A percentile compares a stretch with the other conserved stretches of the same genome.
Evolutionary conservation across 441 rosid species (phyloP).

Genomic region (Lepidium campestre): DNA sequence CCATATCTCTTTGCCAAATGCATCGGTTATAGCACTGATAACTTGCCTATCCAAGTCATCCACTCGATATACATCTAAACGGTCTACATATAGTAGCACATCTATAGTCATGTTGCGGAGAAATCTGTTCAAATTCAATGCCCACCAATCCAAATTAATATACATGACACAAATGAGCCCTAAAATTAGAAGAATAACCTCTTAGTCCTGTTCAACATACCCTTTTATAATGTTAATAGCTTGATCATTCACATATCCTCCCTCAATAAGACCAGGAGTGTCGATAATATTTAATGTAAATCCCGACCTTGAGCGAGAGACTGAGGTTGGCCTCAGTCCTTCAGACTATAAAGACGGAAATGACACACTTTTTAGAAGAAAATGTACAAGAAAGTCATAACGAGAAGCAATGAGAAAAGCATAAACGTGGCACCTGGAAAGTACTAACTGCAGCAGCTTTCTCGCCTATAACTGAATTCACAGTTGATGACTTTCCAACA

Average conservation of each 20-base stretch:
- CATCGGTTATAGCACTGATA: conserved; percentile 41
- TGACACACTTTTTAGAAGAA: conserved; percentile 10
- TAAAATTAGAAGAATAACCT: background rate
- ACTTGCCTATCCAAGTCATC: conserved; percentile 48
- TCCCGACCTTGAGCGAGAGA: conserved; percentile 51
- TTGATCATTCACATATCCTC: conserved; percentile 54
- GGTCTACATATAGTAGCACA: conserved; percentile 45
- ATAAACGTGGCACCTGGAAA: conserved; percentile 38
- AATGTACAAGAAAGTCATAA: background rate
- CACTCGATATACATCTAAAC: conserved; percentile 49
- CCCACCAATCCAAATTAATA: conserved; percentile 1
- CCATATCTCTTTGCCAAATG: conserved; percentile 53
- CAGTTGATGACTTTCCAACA: conserved; percentile 53
- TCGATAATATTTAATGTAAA: conserved; percentile 44
- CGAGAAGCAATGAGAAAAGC: background rate
- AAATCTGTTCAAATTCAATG: conserved; percentile 29
- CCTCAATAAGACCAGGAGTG: conserved; percentile 56
- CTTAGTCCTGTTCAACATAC: conserved; percentile 15
- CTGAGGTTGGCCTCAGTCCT: conserved; percentile 42
- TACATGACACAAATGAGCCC: background rate
- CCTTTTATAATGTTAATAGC: conserved; percentile 44
- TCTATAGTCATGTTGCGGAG: conserved; percentile 45
- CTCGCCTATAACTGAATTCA: conserved; percentile 47
- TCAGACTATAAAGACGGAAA: conserved; percentile 32
- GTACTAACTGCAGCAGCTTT: conserved; percentile 47